phyloP scores from a whole-genome alignment of 2,329 filamentous ascomycete genomes.

The Aspergillus amoenus region DNA sequence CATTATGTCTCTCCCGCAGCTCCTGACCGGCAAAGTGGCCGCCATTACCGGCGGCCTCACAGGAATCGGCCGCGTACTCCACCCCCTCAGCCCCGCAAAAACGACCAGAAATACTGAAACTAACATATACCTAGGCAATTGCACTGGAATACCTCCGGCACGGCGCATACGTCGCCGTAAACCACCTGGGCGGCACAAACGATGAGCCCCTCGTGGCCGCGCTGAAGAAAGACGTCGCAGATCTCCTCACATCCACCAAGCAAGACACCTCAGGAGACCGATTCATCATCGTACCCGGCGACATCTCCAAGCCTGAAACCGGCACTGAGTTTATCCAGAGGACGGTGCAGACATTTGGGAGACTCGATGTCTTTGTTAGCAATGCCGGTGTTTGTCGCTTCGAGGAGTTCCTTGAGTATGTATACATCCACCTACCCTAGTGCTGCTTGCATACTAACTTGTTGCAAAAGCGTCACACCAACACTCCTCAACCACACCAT shows the following conservation, averaged over 20 bases:
- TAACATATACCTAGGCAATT: slow-evolving; percentile 57
- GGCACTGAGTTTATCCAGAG: slow-evolving; percentile 65
- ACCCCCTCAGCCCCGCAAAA: neutral
- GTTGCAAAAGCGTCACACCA: slow-evolving; percentile 55
- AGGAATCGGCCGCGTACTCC: slow-evolving; percentile 69
- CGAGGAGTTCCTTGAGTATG: slow-evolving; percentile 74
- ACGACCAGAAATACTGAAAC: neutral
- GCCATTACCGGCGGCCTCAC: slow-evolving; percentile 86
- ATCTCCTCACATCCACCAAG: slow-evolving; percentile 4
- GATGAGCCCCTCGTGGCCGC: slow-evolving; percentile 32
- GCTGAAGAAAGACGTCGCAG: slow-evolving; percentile 30
- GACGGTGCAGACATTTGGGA: slow-evolving; percentile 56
- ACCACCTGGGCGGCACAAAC: slow-evolving; percentile 62
- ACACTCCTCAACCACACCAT: slow-evolving; percentile 72
- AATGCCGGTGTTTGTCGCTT: slow-evolving; percentile 91
- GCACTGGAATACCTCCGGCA: slow-evolving; percentile 75
- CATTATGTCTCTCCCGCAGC: slow-evolving; percentile 30
- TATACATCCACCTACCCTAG: neutral
- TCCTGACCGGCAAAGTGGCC: slow-evolving; percentile 73
- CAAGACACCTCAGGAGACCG: slow-evolving; percentile 21
- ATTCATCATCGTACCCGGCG: slow-evolving; percentile 70
- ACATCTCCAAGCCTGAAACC: slow-evolving; percentile 73
- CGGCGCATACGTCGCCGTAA: slow-evolving; percentile 76
- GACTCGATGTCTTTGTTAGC: slow-evolving; percentile 76
- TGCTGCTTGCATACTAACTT: too few relatives aligned